phyloP scores from a whole-genome alignment of 2,329 filamentous ascomycete species.

The Lachnellula occidentalis region DNA sequence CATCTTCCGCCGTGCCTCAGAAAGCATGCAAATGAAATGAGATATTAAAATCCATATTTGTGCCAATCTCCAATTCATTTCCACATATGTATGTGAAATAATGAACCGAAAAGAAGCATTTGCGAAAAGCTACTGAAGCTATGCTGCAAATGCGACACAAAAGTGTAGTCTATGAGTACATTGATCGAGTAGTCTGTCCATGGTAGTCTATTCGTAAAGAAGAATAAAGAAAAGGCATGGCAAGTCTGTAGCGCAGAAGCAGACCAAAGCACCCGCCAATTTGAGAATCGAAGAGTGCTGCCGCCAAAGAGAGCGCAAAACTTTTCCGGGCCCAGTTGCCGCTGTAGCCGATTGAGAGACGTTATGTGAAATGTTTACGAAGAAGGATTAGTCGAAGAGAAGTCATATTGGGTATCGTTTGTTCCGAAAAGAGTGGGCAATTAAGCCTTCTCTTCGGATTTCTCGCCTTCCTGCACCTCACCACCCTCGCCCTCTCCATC shows the following conservation, averaged over 20 bases:
- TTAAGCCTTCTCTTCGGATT: conserved; percentile 48
- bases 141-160: conserved; percentile 12
- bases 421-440: conserved; percentile 27
- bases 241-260: conserved; percentile 10
- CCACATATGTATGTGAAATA: conserved; percentile 5
- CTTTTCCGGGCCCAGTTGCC: conserved; percentile 28
- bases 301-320: conserved; percentile 25
- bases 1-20: conserved; percentile 9
- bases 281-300: conserved; percentile 22
- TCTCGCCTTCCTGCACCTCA: conserved; percentile 46
- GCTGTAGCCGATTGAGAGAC: conserved; percentile 26
- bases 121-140: conserved; percentile 17
- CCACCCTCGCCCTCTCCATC: conserved; percentile 32
- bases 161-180: conserved; percentile 28
- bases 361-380: conserved; percentile 26
- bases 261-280: conserved; percentile 2
- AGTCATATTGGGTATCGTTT: conserved; percentile 7
- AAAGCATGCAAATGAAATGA: conserved; percentile 12
- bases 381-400: conserved; percentile 9
- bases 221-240: conserved; percentile 15
- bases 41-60: conserved; percentile 12
- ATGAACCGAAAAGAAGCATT: conserved; percentile 1
- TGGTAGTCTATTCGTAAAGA: conserved; percentile 9
- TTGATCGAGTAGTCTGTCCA: conserved; percentile 19
- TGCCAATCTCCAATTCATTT: conserved; percentile 8